A percentile compares a stretch with the other conserved stretches of the same genome.
phyloP scores from a whole-genome alignment of 2,329 filamentous ascomycete genomes.

The Phoma sp. region DNA sequence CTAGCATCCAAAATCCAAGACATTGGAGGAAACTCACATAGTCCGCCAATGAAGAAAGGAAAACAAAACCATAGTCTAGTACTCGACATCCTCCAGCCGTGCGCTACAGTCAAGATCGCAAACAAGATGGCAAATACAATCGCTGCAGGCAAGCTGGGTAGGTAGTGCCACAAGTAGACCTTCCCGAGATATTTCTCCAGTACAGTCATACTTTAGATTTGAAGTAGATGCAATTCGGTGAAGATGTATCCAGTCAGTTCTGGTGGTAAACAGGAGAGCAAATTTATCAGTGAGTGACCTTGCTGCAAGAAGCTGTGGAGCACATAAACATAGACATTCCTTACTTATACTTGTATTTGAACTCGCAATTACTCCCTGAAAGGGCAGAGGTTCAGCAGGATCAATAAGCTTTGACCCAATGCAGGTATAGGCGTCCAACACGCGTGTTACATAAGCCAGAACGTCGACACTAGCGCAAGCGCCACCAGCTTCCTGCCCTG shows the following conservation, averaged over 20 bases:
- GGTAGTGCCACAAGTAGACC: constrained; percentile 40
- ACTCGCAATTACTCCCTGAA: too few species aligned
- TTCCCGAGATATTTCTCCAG: constrained; percentile 18
- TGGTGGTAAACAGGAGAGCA: too few species aligned
- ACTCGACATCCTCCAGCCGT: constrained; percentile 51
- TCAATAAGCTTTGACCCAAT: background rate
- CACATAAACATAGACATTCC: too few species aligned
- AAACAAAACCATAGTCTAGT: constrained; percentile 56
- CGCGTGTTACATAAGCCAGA: constrained; percentile 24
- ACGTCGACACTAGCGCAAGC: background rate
- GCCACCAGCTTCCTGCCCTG: background rate
- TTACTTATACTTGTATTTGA: too few species aligned
- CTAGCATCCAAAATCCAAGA: background rate
- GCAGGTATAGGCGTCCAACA: background rate
- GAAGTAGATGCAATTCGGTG: too few species aligned
- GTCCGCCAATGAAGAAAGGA: constrained; percentile 54
- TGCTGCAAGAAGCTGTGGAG: too few species aligned
- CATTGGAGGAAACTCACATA: constrained; percentile 45
- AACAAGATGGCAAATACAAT: constrained; percentile 58
- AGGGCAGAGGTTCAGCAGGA: background rate
- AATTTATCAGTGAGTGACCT: too few species aligned
- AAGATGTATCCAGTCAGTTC: too few species aligned
- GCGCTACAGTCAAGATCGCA: constrained; percentile 46
- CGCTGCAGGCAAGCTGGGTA: constrained; percentile 54
- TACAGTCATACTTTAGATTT: constrained; percentile 7